These are phyloP conservation scores for Boletus albobrunnescens DNA, from an alignment of 1,284 basidiomycete genomes.

Conservation along the genomic window DNA sequence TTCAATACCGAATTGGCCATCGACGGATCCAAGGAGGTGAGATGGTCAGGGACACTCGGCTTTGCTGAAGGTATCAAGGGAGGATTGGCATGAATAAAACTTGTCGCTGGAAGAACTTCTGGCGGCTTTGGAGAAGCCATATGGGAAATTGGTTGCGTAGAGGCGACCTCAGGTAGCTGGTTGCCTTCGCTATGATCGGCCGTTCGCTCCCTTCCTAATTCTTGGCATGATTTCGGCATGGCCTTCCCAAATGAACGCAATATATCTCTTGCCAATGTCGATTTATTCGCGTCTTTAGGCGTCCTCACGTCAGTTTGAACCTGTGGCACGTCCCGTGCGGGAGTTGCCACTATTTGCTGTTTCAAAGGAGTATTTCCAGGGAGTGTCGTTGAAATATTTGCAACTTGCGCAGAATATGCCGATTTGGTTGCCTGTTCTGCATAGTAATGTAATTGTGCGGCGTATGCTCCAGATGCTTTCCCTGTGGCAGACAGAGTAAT, in stretches of 20 bases:
- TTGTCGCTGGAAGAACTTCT: neutral
- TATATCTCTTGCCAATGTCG: constrained; percentile 42
- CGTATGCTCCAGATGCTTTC: constrained; percentile 10
- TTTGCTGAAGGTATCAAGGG: neutral
- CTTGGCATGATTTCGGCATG: constrained; percentile 4
- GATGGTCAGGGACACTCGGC: neutral
- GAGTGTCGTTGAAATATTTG: neutral
- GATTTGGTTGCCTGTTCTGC: constrained; percentile 16
- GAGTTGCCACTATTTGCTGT: constrained; percentile 3
- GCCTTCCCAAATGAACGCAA: constrained; percentile 37
- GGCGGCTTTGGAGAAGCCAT: neutral
- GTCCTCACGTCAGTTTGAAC: constrained; percentile 18
- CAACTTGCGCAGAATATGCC: constrained; percentile 2
- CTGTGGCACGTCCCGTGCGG: constrained; percentile 2
- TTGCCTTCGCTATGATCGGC: neutral
- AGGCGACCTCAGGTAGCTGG: neutral
- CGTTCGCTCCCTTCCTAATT: neutral
- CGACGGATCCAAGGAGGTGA: neutral
- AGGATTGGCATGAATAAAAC: neutral
- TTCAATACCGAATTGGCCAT: neutral
- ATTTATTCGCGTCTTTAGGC: constrained; percentile 37
- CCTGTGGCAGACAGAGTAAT: neutral
- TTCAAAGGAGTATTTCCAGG: neutral
- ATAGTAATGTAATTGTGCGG: constrained; percentile 22
- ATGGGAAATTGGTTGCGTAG: neutral